Base-by-base conservation (phyloP, 768 basidiomycete species). In the Filobasidium floriforme region DNA sequence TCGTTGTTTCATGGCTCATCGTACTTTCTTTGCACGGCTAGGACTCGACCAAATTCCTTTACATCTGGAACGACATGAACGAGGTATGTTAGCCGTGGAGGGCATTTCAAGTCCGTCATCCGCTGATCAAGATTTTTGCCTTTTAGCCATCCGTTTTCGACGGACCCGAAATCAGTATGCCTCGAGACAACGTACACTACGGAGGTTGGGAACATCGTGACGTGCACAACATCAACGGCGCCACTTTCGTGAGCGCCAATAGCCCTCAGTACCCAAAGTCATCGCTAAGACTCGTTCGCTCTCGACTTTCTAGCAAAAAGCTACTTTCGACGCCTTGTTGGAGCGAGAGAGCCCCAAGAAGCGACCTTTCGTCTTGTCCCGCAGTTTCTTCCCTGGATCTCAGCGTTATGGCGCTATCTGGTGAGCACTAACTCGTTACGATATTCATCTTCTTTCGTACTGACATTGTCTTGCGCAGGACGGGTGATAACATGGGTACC, bases 41-140 rank as follows among this genome's bases (percentile, higher is more conserved):
- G 79, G 77, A 81, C 24, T 80, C 92, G 70, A 91, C 90, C 1
- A 85, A 87, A 37, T 84, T 86, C 70, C 84, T 97, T 15, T 88
- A 87, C 76, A 92, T 98, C 71, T 99, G 96, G 96, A 98, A 98
- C 76, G 96, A 99, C 75, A 99, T 99, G 96, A 97, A 97, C 71
- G 96, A 98, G 46, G 46, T 49, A 49, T 3, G 46, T 49, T 15
- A 4, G 18, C 2, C 14, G 46, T 85, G 91, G 91, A 60, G 9
- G 82, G 65, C 24, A 9, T 59, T 61, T 41, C 24, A 3, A 44
- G 22, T 4, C 6, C 46, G 29, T 14, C 26, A 41, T 18, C n/a
- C 49, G 18, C 70, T 9, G 7, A 40, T 14, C 29, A 28, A 41
- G 66, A 66, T 46, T 22, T 26, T 64, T 43, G 68, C 28, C 32